Base-by-base conservation (phyloP, 2,329 filamentous ascomycete species). In the Tolypocladium endophyticum region DNA sequence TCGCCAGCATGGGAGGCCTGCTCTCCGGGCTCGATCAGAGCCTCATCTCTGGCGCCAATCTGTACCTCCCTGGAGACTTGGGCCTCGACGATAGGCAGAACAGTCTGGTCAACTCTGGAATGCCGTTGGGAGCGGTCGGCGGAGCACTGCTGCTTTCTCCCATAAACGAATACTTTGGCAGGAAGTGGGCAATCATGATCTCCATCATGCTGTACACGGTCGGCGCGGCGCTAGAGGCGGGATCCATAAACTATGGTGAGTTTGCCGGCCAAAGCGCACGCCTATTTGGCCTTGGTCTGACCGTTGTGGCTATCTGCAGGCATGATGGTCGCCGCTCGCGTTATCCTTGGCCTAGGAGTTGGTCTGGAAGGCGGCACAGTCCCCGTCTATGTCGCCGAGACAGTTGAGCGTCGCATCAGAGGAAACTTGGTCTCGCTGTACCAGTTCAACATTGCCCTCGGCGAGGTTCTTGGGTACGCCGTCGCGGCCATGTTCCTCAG, bases 331-430 rank as follows among this genome's bases (percentile, higher is more conserved):
- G 75, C 84, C 2, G 83, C 82, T 4, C 83, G 87, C 64, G 79
- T 90, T 7, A 83, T 90, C 59, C 81, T 90, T 0, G 87, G 88
- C 59, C 71, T 87, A 8, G 87, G 87, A 65, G 85, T 90, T 57
- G 87, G 87, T 73, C 78, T 90, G 2, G 87, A 90, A 69, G 87
- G 87, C 57, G 87, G 87, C 69, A 90, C 87, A 0, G 87, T 90
- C 5, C 87, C 87, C 0, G 85, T 90, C 58, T 90, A 90, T 63
- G 87, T 90, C 36, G 87, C 87, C 1, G 87, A 90, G 71, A 87
- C 84, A 0, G 87, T 89, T 52, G 85, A 87, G 65, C 79, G 83
- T 38, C 80, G 78, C 61, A 79, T 88, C 30, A 83, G 87, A 66
- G 87, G 87, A 64, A 90, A 90, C 70, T 73, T 90, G 56, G 87